Base-by-base conservation (phyloP, 2,329 filamentous ascomycete species). In the Exophiala dermatitidis region DNA sequence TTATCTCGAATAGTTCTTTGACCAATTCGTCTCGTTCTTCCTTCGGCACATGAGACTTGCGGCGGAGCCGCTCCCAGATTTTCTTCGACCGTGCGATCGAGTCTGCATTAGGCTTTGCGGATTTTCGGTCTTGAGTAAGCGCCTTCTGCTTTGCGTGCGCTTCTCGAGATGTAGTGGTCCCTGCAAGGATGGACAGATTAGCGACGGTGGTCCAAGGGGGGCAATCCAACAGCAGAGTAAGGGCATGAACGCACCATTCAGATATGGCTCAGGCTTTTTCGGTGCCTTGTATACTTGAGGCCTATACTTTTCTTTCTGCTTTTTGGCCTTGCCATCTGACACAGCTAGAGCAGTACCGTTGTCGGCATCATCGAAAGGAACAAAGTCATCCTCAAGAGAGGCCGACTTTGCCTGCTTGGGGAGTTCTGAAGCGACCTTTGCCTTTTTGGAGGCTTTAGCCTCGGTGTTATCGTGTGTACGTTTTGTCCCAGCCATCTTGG, bases 121-220 rank as follows among this genome's bases (percentile, higher is more conserved):
- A 85, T 76, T 90, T 96, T 63, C 94, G 88, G 68, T 97, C 91
- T 66, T 84, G 85, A 28, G 83, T 85, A 47, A 96, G 77, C 59
- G 85, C 85, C 71, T 91, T 95, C 73, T 98, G 93, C 71, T 95
- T 95, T 46, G 84, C 83, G 69, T 97, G 93, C 26, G 90, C 84
- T 77, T 98, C 93, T 67, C 84, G 85, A 7, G 81, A 84, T 5
- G 87, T 88, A 19, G 19, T 19, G 54, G 78, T 87, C 69, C 81
- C 83, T 57, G 28, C 12, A 34, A 44, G 29, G 3, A 19, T 32
- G 6, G 12, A 36, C 8, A 9, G 8, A 41, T 57, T 19, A 54
- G 54, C 43, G 32, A 48, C 6, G n/a, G 0, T 40, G 7, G 31
- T 37, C 26, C n/a, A 9, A 26, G 4, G 41, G 30, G n/a, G 28